phyloP scores from a whole-genome alignment of 23 red algal species.

The Gracilariopsis chorda region DNA sequence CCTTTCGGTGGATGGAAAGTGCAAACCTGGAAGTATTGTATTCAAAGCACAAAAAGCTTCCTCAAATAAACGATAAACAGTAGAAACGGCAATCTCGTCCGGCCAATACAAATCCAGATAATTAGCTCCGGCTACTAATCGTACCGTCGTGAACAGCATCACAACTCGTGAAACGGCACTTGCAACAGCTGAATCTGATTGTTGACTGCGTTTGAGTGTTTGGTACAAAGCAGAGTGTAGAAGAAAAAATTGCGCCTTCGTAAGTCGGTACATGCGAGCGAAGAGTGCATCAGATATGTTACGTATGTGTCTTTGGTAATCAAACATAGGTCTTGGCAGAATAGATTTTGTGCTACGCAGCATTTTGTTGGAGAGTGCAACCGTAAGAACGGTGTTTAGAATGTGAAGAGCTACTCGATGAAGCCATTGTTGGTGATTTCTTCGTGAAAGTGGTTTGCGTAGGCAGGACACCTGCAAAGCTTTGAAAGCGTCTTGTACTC shows the following conservation, averaged over 20 bases:
- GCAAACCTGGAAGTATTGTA: neutral
- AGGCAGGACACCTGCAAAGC: no score
- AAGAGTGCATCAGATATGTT: neutral
- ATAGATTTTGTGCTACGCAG: no score
- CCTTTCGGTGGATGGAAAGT: neutral
- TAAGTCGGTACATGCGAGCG: neutral
- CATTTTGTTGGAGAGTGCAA: no score
- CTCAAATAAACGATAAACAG: neutral
- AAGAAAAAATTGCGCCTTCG: neutral
- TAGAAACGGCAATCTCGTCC: neutral
- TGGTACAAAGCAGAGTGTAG: neutral
- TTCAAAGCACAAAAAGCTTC: neutral
- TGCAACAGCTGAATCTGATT: neutral
- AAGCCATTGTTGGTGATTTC: no score
- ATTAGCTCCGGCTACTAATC: neutral
- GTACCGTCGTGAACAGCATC: neutral
- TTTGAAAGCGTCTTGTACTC: no score
- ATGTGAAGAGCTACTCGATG: no score
- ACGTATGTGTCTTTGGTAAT: neutral
- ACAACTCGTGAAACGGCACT: neutral
- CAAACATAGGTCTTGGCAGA: neutral
- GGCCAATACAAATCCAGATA: neutral
- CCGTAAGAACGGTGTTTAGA: no score
- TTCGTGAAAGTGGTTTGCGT: no score
- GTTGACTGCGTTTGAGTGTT: neutral